Conservation (phyloP, 345 rosid species). For the Conringia planisiliqua region DNA sequence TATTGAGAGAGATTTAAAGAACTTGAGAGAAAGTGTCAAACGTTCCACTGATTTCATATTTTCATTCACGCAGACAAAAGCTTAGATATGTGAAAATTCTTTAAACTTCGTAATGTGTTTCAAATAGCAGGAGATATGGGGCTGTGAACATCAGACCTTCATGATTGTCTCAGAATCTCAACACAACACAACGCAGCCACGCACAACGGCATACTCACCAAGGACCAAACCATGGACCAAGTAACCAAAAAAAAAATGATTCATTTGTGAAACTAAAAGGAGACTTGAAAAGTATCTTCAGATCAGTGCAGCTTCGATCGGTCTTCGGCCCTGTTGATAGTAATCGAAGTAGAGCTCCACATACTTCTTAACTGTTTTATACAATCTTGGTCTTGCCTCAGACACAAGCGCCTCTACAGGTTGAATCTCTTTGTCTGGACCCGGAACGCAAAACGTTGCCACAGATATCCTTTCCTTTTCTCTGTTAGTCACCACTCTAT, state of each 20-base stretch:
- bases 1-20: too few relatives aligned
- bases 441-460: slow-evolving; percentile 49
- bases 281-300: neutral
- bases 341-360: slow-evolving; percentile 37
- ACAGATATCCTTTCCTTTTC: slow-evolving; percentile 47
- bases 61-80: too few relatives aligned
- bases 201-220: neutral
- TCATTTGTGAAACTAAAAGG: neutral
- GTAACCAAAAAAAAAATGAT: neutral
- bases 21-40: too few relatives aligned
- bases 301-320: slow-evolving; percentile 49
- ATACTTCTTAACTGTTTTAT: slow-evolving; percentile 49
- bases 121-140: too few relatives aligned
- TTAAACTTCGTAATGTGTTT: too few relatives aligned
- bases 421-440: slow-evolving; percentile 34
- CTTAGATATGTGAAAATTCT: too few relatives aligned
- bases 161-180: too few relatives aligned
- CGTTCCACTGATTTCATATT: too few relatives aligned
- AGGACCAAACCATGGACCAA: too few relatives aligned
- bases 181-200: neutral
- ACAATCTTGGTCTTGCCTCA: slow-evolving; percentile 47
- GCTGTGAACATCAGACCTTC: too few relatives aligned
- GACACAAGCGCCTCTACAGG: slow-evolving; percentile 34
- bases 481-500: slow-evolving; percentile 47
- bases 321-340: slow-evolving; percentile 46